Conservation (phyloP, 305 asterid species). For the Ilex paraguariensis region DNA sequence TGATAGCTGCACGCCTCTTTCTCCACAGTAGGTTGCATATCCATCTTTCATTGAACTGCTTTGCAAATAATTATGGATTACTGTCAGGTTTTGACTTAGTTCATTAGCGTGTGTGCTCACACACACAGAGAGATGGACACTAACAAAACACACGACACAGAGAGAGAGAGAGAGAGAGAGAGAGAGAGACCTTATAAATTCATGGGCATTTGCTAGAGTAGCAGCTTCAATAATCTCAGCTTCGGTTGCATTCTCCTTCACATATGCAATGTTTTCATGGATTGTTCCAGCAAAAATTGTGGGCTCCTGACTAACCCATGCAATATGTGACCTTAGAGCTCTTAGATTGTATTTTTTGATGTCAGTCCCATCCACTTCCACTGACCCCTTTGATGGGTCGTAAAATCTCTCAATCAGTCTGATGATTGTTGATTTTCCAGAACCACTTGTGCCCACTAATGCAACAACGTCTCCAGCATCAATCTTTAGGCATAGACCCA, state of each 20-base stretch:
- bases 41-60: conserved; percentile 5
- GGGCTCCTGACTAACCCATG: conserved; percentile 16
- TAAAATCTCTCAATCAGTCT: conserved; percentile 48
- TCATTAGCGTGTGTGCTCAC: too few species aligned
- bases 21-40: conserved; percentile 2
- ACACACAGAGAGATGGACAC: too few species aligned
- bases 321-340: conserved; percentile 39
- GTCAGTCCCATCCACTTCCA: conserved; percentile 38
- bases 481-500: conserved; percentile 30
- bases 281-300: conserved; percentile 47
- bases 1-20: conserved; percentile 6
- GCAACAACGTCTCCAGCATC: conserved; percentile 44
- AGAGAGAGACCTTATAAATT: conserved; percentile 13
- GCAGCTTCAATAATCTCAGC: conserved; percentile 47
- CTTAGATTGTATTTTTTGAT: conserved; percentile 35
- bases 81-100: too few species aligned
- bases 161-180: too few species aligned
- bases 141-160: too few species aligned
- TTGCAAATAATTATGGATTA: too few species aligned
- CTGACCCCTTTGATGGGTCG: conserved; percentile 32
- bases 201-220: conserved; percentile 48
- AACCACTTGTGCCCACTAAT: conserved; percentile 55
- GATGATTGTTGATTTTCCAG: conserved; percentile 50
- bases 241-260: conserved; percentile 7
- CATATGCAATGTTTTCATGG: conserved; percentile 38